phyloP scores from a whole-genome alignment of 495 filamentous ascomycete genomes.

The Cercophora samala region DNA sequence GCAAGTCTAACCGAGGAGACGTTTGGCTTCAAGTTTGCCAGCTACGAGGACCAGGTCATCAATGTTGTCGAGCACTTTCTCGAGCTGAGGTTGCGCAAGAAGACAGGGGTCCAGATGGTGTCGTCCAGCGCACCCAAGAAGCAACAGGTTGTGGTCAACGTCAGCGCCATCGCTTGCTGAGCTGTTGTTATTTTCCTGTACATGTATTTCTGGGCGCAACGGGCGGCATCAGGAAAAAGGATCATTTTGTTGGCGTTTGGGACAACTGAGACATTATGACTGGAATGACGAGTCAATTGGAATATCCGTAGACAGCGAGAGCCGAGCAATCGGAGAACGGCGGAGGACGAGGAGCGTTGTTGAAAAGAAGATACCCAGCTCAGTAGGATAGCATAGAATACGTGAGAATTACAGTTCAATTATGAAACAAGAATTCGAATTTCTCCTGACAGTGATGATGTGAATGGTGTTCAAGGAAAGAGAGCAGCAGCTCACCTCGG shows the following conservation, averaged over 20 bases:
- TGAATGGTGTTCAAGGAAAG: neutral
- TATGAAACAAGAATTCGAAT: no score
- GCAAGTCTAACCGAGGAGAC: slow-evolving; percentile 40
- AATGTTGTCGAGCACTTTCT: slow-evolving; percentile 40
- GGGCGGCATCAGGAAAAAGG: neutral
- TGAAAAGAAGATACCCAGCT: neutral
- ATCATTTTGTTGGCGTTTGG: neutral
- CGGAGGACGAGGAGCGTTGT: neutral
- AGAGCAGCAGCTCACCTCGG: neutral
- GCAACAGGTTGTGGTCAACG: slow-evolving; percentile 18
- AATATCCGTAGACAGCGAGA: neutral
- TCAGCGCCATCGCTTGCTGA: slow-evolving; percentile 18
- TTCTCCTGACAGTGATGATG: no score
- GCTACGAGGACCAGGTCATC: slow-evolving; percentile 49
- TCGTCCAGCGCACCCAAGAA: slow-evolving; percentile 4
- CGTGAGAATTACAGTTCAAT: neutral
- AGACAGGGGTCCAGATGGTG: slow-evolving; percentile 12
- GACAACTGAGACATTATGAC: neutral
- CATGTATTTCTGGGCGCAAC: neutral
- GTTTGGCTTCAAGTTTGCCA: slow-evolving; percentile 47
- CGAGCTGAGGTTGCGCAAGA: slow-evolving; percentile 22
- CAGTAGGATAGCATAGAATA: neutral
- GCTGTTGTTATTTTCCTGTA: neutral
- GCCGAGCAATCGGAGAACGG: neutral
- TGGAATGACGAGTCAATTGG: neutral